Evolutionary conservation across 1,139 yeast genomes (phyloP), one percentile per base, ranked within the genome.

Genomic region (Hyphopichia wangnamkhiaoensis): DNA sequence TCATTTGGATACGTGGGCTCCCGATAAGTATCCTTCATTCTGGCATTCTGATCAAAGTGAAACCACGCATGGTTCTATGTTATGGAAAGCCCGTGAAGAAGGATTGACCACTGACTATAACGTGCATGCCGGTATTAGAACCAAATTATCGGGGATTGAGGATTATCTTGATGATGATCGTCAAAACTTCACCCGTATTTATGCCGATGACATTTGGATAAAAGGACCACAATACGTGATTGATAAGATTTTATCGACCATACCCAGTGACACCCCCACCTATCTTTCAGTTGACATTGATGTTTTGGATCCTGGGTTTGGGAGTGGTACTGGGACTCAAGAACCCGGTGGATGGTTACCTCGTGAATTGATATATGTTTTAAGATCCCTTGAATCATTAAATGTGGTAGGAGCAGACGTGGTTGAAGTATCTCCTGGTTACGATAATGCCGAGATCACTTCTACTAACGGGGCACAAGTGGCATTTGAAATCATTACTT

Each of bases 321-420:
- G 90, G 3, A 84, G 89, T 40, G 94, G 93, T 1, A 85, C 94
- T 1, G 94, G 94, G 8, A 85, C 94, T 3, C 87, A 83, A 45
- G 94, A 85, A 59, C 82, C 84, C 4, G 94, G 94, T 40, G 94
- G 94, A 39, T 77, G 88, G 76, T 65, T 84, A 37, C 84, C 91
- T n/a, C 71, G 94, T 43, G 94, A 85, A 56, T 70, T 85, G 42
- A 72, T 84, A 40, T 71, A 80, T 43, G 69, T 85, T 21, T 63
- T 85, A 44, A 71, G 91, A 48, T 69, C 70, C 8, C 59, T 85
- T 31, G 85, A 82, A 17, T 61, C 61, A 9, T 66, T 84, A 53
- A 79, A 80, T 43, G 49, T 85, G 23, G 88, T 85, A 27, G 94
- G 93, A 31, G 91, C 85, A 5, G 94, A 85, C 57, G 67, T 85